Evolutionary conservation across 306 rosid genomes (phyloP).

Genomic region (Quercus robur): DNA sequence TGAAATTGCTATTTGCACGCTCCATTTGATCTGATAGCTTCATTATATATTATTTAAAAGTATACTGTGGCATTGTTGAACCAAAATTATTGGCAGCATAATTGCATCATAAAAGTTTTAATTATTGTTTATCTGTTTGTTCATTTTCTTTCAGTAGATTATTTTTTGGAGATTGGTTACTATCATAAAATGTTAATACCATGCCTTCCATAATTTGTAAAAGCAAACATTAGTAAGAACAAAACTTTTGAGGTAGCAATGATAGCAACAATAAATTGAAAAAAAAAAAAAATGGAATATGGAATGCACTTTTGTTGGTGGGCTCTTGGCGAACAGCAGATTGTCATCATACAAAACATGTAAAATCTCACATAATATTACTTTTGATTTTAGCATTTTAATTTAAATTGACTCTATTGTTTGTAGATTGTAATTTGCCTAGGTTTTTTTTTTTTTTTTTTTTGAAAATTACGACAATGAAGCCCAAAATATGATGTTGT

Average conservation of each 20-base stretch:
- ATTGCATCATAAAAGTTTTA: background rate
- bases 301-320: background rate
- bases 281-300: background rate
- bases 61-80: background rate
- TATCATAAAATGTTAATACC: background rate
- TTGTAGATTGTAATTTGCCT: background rate
- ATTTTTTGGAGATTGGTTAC: background rate
- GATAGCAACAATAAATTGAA: background rate
- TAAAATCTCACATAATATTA: background rate
- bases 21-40: background rate
- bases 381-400: background rate
- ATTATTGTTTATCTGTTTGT: background rate
- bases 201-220: background rate
- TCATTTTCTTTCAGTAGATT: background rate
- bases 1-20: background rate
- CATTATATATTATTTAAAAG: background rate
- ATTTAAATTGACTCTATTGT: background rate
- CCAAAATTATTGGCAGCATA: background rate
- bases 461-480: background rate
- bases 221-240: background rate
- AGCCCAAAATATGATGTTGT: background rate
- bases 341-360: background rate
- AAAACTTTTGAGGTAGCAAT: background rate
- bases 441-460: background rate
- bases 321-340: background rate